Evolutionary conservation across 352 stramenopile species (phyloP), one percentile per base, ranked within the genome.

Genomic region (Globisporangium paddicum): DNA sequence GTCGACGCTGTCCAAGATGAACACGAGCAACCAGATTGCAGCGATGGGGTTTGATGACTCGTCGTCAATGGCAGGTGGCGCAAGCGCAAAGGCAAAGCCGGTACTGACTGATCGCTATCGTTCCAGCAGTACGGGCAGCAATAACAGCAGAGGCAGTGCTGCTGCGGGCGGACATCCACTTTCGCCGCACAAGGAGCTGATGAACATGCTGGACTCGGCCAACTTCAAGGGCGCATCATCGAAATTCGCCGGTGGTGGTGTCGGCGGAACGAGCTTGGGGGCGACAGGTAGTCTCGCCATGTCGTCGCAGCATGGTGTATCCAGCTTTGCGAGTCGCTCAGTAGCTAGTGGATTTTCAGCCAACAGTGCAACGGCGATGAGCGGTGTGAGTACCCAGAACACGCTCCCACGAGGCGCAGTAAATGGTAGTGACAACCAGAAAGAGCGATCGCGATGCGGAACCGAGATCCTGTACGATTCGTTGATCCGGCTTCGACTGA

Each of bases 401-500:
- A 58, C 58, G 21, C 49, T 64, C 0, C 26, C 30, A 26, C 55
- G 19, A 25, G 38, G 49, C 10, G 14, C 32, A 19, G 8, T 45
- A 68, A 19, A 49, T 45, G 19, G 44, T 52, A 18, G 49, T 63
- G 76, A 87, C 38, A 71, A 87, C 30, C 55, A 70, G 2, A 71
- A 65, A 34, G 77, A 92, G 48, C 72, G 76, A 11, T 87, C 79
- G 5, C 75, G 71, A 21, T 91, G 83, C 62, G 83, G 83, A 0
- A 72, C 80, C 0, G 79, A 87, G 45, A 89, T 93, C 19, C 69
- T 83, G 9, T 93, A 87, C 58, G 81, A 91, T 60, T 76, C 79
- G 25, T 69, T 78, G 2, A 69, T 93, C 41, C 71, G 82, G 0
- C 48, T 93, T n/a, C 71, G 79, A 19, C 68, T 93, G 19, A 81